A percentile compares a stretch with the other conserved stretches of the same genome.
Evolutionary conservation across 257 asterid species (phyloP).

Genomic region (Coffea eugenioides): DNA sequence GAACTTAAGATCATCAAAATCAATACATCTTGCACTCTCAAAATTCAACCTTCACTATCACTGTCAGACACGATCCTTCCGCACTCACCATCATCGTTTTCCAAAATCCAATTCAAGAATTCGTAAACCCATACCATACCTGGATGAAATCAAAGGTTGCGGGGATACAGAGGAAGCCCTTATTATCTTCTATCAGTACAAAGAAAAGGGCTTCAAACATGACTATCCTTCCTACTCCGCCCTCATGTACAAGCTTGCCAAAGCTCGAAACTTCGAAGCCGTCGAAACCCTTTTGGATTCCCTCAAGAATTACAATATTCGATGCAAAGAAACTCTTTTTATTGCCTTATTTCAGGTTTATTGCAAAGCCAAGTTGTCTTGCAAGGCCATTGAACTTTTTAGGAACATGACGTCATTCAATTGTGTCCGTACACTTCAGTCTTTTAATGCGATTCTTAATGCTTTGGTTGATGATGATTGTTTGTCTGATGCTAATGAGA

Average conservation of each 20-base stretch:
- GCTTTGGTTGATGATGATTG: slow-evolving; percentile 54
- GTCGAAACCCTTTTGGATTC: slow-evolving; percentile 52
- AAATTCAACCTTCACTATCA: slow-evolving; percentile 9
- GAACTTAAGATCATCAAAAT: slow-evolving; percentile 6
- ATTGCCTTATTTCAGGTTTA: slow-evolving; percentile 67
- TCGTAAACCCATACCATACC: slow-evolving; percentile 60
- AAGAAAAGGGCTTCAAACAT: slow-evolving; percentile 59
- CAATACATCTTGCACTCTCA: background rate
- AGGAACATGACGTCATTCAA: slow-evolving; percentile 57
- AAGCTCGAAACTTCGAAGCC: slow-evolving; percentile 52
- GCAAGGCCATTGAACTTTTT: slow-evolving; percentile 57
- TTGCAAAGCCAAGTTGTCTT: slow-evolving; percentile 52
- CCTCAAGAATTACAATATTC: slow-evolving; percentile 43
- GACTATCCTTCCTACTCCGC: slow-evolving; percentile 86
- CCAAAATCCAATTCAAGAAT: slow-evolving; percentile 13
- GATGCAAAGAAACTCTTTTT: slow-evolving; percentile 67
- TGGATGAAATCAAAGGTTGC: slow-evolving; percentile 59
- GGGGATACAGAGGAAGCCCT: slow-evolving; percentile 51
- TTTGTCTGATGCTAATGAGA: slow-evolving; percentile 38
- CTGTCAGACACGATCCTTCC: slow-evolving; percentile 13
- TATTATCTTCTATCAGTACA: slow-evolving; percentile 51
- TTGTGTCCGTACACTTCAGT: slow-evolving; percentile 56
- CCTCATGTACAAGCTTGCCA: slow-evolving; percentile 69
- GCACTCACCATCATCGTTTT: slow-evolving; percentile 32
- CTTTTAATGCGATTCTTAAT: slow-evolving; percentile 72